Evolutionary conservation across 2,329 filamentous ascomycete species (phyloP).

Genomic region (Nemania sp.): DNA sequence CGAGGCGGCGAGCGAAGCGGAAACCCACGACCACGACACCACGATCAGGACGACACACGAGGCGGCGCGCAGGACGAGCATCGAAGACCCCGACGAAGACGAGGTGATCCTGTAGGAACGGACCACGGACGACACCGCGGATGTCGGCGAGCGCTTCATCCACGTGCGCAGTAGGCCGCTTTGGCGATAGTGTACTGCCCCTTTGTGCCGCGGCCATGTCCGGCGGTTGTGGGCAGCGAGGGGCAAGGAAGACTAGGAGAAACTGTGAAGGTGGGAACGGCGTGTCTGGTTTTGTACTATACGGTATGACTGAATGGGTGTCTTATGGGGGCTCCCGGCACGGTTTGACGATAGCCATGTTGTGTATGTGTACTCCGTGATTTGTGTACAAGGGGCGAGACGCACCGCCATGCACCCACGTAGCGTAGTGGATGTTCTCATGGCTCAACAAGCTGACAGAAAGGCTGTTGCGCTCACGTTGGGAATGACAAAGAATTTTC

Average conservation of each 20-base stretch:
- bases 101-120: conserved; percentile 42
- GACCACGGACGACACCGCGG: conserved; percentile 19
- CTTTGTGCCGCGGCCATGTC: neutral
- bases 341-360: neutral
- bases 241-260: neutral
- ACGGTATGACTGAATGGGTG: neutral
- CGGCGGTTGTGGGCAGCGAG: neutral
- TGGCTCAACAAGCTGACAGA: too few relatives aligned
- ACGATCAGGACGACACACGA: conserved; percentile 53
- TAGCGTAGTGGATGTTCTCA: too few relatives aligned
- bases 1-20: conserved; percentile 34
- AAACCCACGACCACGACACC: conserved; percentile 46
- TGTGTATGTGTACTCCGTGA: conserved; percentile 6
- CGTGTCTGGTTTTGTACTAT: conserved; percentile 6
- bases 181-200: conserved; percentile 1
- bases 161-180: conserved; percentile 18
- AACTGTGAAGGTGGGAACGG: neutral
- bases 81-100: conserved; percentile 60
- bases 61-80: conserved; percentile 58
- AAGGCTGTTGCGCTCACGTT: too few relatives aligned
- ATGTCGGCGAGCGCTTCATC: conserved; percentile 24
- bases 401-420: too few relatives aligned
- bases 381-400: too few relatives aligned
- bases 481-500: too few relatives aligned
- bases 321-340: neutral